Percentiles rank a stretch among this genome's conserved stretches.
These are phyloP conservation scores for Penicillium lividum DNA, from an alignment of 495 filamentous ascomycete genomes.

Conservation along the genomic window DNA sequence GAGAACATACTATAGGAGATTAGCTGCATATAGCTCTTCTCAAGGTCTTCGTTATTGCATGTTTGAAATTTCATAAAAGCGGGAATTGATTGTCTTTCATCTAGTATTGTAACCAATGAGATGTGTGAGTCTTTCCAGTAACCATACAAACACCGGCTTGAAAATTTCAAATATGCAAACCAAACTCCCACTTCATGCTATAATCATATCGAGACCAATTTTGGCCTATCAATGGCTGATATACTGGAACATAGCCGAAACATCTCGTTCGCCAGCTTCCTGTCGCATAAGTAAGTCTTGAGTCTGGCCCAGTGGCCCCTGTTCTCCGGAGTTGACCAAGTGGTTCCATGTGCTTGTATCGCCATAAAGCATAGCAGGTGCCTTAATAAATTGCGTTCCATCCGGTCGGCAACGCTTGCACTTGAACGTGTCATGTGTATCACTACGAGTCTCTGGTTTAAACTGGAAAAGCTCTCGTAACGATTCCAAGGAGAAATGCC, in stretches of 20 bases:
- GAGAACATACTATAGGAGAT: no score
- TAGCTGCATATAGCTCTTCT: no score
- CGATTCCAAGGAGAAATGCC: slow-evolving; percentile 89
- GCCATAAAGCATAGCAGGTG: slow-evolving; percentile 91
- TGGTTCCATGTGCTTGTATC: slow-evolving; percentile 99
- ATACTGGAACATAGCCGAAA: slow-evolving; percentile 97
- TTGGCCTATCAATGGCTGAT: slow-evolving; percentile 77
- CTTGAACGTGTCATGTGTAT: slow-evolving; percentile 99
- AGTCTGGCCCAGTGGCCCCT: slow-evolving; percentile 70
- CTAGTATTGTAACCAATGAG: neutral
- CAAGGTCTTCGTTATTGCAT: no score
- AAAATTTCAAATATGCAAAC: neutral
- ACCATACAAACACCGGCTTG: neutral
- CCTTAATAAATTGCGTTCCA: slow-evolving; percentile 82
- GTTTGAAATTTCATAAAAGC: neutral
- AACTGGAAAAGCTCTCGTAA: slow-evolving; percentile 94
- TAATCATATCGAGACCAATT: slow-evolving; percentile 7
- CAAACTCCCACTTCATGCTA: neutral
- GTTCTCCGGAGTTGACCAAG: slow-evolving; percentile 75
- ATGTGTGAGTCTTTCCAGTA: neutral
- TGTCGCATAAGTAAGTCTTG: slow-evolving; percentile 91
- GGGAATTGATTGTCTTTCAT: neutral
- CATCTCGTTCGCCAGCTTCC: slow-evolving; percentile 74
- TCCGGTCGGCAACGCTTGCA: slow-evolving; percentile 92
- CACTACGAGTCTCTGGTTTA: slow-evolving; percentile 76